These are phyloP conservation scores for Fusarium newnesense DNA, from an alignment of 2,329 filamentous ascomycete species.

Conservation along the genomic window DNA sequence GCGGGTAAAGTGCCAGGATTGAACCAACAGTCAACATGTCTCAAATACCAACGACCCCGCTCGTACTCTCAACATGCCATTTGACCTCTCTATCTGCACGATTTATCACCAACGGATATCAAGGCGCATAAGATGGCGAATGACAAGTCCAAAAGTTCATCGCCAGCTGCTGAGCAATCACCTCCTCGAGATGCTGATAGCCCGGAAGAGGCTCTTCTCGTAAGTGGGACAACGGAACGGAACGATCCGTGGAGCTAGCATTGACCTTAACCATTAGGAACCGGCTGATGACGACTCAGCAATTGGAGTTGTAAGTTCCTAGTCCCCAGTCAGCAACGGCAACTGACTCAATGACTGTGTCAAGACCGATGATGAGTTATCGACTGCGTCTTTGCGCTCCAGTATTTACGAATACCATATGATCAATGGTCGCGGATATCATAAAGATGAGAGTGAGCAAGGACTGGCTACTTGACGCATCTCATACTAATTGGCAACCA, in stretches of 20 bases:
- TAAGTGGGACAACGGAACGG: background rate
- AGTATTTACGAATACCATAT: conserved; percentile 29
- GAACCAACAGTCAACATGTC: no score
- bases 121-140: background rate
- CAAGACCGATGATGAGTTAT: conserved; percentile 26
- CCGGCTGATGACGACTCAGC: background rate
- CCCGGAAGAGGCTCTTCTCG: background rate
- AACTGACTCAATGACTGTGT: fast-evolving
- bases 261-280: fast-evolving
- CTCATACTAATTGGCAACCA: fast-evolving
- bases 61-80: fast-evolving
- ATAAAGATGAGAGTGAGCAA: conserved; percentile 9
- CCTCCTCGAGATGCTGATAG: background rate
- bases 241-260: no score
- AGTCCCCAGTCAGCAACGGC: no score
- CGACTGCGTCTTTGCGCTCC: conserved; percentile 24
- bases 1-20: background rate
- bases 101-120: fast-evolving
- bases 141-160: background rate
- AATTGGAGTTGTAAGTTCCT: conserved; percentile 14
- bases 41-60: background rate
- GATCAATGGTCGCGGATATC: conserved; percentile 24
- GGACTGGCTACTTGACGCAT: fast-evolving
- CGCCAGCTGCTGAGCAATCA: background rate
- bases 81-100: fast-evolving